Conservation (phyloP, 495 filamentous ascomycete genomes). For the Sabuloglossum arenarium region DNA sequence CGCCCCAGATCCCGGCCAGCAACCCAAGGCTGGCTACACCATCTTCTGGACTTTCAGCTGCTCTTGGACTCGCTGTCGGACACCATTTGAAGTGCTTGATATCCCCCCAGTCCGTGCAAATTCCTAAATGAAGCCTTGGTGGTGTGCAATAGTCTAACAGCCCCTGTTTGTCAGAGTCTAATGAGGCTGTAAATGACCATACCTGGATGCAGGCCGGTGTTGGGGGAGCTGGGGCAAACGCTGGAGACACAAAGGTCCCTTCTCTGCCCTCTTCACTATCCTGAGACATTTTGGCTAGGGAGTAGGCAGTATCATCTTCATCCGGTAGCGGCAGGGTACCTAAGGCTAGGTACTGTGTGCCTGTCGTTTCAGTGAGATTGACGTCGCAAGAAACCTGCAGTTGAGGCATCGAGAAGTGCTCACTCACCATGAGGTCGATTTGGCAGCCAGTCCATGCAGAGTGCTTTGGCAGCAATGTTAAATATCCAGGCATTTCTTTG, state of each 20-base stretch:
- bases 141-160: slow-evolving; percentile 20
- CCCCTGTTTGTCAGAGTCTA: slow-evolving; percentile 7
- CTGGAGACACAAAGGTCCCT: slow-evolving; percentile 13
- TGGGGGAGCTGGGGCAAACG: slow-evolving; percentile 25
- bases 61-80: slow-evolving; percentile 21
- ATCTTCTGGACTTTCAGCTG: slow-evolving; percentile 16
- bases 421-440: slow-evolving; percentile 12
- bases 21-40: slow-evolving; percentile 27
- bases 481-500: slow-evolving; percentile 31
- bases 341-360: slow-evolving; percentile 34
- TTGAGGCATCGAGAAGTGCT: neutral
- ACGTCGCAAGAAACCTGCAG: neutral
- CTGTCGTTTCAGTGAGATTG: neutral
- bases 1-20: slow-evolving; percentile 38
- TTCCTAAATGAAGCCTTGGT: slow-evolving; percentile 24
- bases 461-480: slow-evolving; percentile 29
- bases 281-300: neutral
- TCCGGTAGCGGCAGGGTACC: slow-evolving; percentile 20
- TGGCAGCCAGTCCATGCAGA: slow-evolving; percentile 35
- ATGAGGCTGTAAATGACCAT: slow-evolving; percentile 31
- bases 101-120: slow-evolving; percentile 45
- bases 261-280: neutral
- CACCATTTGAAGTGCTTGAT: slow-evolving; percentile 42
- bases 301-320: slow-evolving; percentile 9
- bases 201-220: slow-evolving; percentile 34